A percentile compares a stretch with the other conserved stretches of the same genome.
Conservation (phyloP, 2,329 filamentous ascomycete species). For the Venturia nashicola region DNA sequence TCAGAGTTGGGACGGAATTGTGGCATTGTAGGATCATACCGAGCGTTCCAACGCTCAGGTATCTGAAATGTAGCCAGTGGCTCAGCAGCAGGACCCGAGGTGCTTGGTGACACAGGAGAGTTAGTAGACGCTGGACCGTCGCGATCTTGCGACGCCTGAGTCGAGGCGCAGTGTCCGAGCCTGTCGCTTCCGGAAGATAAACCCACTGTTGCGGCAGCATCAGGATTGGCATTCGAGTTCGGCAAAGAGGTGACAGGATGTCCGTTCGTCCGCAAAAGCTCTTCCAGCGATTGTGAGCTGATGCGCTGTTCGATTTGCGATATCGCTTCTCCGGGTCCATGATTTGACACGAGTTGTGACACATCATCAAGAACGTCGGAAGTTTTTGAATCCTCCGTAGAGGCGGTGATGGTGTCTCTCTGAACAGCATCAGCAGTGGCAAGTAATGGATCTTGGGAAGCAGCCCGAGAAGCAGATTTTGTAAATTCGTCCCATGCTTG, state of each 20-base stretch:
- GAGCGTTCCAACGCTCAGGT: slow-evolving; percentile 13
- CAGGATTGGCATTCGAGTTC: not conserved
- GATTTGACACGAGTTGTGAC: not conserved
- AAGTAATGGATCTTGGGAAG: not conserved
- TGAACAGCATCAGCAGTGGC: slow-evolving; percentile 1
- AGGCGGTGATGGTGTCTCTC: not conserved
- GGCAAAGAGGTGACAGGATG: not conserved
- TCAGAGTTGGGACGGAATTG: slow-evolving; percentile 52
- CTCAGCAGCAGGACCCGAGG: not conserved
- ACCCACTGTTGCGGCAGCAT: not conserved
- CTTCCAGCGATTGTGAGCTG: not conserved
- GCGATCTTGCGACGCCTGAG: not conserved
- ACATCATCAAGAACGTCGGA: not conserved
- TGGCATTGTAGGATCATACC: slow-evolving; percentile 52
- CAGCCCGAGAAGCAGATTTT: not conserved
- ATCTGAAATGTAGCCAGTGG: not conserved
- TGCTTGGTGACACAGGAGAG: not conserved
- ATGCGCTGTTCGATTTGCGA: not conserved
- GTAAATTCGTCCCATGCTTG: not conserved
- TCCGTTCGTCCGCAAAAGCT: not conserved
- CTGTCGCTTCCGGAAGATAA: not conserved
- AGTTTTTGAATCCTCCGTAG: not conserved
- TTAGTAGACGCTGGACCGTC: not conserved
- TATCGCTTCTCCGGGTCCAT: not conserved
- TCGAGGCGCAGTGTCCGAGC: not conserved